These are phyloP conservation scores for Cryphonectria radicalis DNA, from an alignment of 2,329 filamentous ascomycete genomes.

Conservation along the genomic window DNA sequence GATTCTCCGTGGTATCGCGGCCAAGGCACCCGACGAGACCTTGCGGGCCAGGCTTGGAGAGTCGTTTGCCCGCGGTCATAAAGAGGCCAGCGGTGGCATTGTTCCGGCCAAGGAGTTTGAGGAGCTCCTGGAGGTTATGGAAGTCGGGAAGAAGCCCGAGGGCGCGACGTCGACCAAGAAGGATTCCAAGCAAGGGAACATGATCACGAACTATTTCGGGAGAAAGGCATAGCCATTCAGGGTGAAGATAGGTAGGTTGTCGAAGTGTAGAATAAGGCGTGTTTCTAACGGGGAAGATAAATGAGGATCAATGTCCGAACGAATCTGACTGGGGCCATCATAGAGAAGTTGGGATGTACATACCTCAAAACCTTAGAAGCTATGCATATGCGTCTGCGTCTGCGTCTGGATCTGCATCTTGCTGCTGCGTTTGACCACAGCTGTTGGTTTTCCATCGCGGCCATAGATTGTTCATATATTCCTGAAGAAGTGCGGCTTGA, in stretches of 20 bases:
- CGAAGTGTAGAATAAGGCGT: neutral
- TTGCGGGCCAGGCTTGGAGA: conserved; percentile 58
- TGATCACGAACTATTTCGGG: conserved; percentile 58
- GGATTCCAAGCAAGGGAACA: conserved; percentile 55
- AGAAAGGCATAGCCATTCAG: conserved; percentile 38
- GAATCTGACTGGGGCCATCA: too few species aligned
- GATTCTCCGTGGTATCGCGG: conserved; percentile 56
- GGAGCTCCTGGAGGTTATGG: conserved; percentile 63
- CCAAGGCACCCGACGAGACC: conserved; percentile 43
- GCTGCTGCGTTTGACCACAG: neutral
- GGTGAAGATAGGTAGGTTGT: neutral
- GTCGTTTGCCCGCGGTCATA: conserved; percentile 69
- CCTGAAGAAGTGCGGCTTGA: conserved; percentile 80
- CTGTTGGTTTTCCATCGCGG: neutral
- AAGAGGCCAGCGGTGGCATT: conserved; percentile 69
- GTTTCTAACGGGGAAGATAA: neutral
- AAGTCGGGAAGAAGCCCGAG: conserved; percentile 58
- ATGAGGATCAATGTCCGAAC: too few species aligned
- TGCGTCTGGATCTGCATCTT: neutral
- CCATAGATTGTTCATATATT: conserved; percentile 61
- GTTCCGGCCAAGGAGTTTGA: conserved; percentile 65
- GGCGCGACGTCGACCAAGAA: conserved; percentile 36
- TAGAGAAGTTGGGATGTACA: neutral
- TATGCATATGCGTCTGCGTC: neutral
- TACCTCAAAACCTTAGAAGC: neutral